Evolutionary conservation across 306 rosid species (phyloP).

Genomic region (Vigna hirtella): DNA sequence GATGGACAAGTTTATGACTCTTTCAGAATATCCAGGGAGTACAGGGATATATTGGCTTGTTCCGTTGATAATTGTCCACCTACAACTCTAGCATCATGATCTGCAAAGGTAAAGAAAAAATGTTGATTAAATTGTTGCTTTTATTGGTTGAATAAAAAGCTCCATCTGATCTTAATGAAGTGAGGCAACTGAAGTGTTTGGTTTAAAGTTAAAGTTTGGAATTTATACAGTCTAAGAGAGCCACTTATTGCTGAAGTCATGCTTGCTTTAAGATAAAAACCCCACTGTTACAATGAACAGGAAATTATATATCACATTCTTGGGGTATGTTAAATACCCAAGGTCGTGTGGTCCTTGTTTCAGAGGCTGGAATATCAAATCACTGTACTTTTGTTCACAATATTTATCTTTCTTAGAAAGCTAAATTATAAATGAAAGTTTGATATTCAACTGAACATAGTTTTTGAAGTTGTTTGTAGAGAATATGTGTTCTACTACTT

Average conservation of each 20-base stretch:
- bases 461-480: too few relatives aligned
- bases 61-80: conserved; percentile 70
- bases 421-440: neutral
- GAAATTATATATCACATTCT: neutral
- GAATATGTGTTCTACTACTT: too few relatives aligned
- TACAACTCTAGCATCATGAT: conserved; percentile 74
- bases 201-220: neutral
- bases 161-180: conserved; percentile 25
- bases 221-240: neutral
- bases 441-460: neutral
- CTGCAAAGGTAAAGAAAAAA: neutral
- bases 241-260: neutral
- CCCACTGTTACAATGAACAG: neutral
- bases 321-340: neutral
- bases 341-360: neutral
- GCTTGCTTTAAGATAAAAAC: neutral
- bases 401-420: neutral
- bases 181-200: neutral
- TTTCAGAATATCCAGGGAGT: conserved; percentile 76
- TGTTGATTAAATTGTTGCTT: neutral
- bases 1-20: conserved; percentile 87
- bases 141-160: conserved; percentile 34
- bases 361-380: neutral
- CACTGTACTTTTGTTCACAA: neutral
- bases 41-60: conserved; percentile 88